phyloP scores from a whole-genome alignment of 2,329 filamentous ascomycete genomes.

The Xylariaceae sp. region DNA sequence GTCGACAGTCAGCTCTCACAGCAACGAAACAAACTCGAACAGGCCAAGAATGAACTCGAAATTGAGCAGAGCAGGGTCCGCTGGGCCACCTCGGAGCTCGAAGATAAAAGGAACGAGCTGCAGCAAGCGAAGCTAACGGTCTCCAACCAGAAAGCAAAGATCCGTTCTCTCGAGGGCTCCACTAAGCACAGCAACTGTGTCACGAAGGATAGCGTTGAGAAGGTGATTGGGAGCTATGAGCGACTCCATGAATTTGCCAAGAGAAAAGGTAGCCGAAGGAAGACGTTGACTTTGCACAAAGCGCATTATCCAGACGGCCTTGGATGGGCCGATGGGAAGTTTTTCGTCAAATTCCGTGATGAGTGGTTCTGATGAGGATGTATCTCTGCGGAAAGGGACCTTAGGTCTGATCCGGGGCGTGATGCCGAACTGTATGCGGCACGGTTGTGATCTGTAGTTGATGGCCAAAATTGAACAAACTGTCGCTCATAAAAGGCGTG shows the following conservation, averaged over 20 bases:
- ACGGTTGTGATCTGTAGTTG: background rate
- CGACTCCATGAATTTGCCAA: background rate
- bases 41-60: background rate
- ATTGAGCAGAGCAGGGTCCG: background rate
- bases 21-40: background rate
- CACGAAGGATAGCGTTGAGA: background rate
- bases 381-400: background rate
- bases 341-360: background rate
- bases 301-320: background rate
- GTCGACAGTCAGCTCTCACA: background rate
- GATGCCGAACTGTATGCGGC: background rate
- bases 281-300: background rate
- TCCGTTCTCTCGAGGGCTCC: background rate
- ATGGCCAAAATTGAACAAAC: no score
- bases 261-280: background rate
- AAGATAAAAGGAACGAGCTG: background rate
- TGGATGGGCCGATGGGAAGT: background rate
- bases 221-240: background rate
- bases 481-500: no score
- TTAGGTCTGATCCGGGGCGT: background rate
- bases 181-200: background rate
- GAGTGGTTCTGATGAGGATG: background rate
- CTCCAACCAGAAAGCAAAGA: background rate
- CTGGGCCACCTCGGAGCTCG: background rate
- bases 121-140: background rate